Evolutionary conservation across 2,329 filamentous ascomycete species (phyloP), one percentile per base, ranked within the genome.

Genomic region (Verticillium longisporum): DNA sequence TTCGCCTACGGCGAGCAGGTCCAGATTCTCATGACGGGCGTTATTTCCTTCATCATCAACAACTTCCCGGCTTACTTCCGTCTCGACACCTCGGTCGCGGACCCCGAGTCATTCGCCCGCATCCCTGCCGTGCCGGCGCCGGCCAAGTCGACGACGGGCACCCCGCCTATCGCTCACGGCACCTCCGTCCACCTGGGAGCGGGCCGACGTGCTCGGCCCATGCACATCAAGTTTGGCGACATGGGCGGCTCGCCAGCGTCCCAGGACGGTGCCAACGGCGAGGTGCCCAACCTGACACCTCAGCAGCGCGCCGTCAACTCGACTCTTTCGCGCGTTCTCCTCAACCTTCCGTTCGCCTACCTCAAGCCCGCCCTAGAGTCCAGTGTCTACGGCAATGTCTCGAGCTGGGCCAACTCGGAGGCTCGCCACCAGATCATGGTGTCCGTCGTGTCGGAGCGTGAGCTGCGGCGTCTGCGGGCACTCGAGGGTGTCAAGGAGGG

Each of bases 151-250:
- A n/a, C 61, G 21, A 56, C 63, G 4, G 69, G 71, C 33, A 64
- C 69, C 31, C 41, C 41, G 6, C 13, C 57, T 4, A 75, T 76
- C 74, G 76, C 75, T 71, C 71, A 72, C 61, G 76, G 73, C 56
- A 73, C 75, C 7, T 71, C 71, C 2, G 70, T 74, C 21, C 72
- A 74, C 45, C 66, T 75, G 26, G 72, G 71, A 55, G 72, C 68
- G 58, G 70, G 69, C 7, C 78, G 74, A 59, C 73, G 84, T 58
- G 79, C 81, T 45, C 82, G 86, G 32, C 75, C 89, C 11, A 83
- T 81, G 63, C 82, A 80, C 63, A 90, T 92, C 59, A 84, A 86
- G 63, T 92, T 92, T 68, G 89, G 89, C n/a, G 88, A 91, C 65
- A 75, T 88, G 21, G 32, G 37, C 58, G 33, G 15, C 4, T 10